Base-by-base conservation (phyloP, 2,329 filamentous ascomycete species). In the Colletotrichum viniferum region DNA sequence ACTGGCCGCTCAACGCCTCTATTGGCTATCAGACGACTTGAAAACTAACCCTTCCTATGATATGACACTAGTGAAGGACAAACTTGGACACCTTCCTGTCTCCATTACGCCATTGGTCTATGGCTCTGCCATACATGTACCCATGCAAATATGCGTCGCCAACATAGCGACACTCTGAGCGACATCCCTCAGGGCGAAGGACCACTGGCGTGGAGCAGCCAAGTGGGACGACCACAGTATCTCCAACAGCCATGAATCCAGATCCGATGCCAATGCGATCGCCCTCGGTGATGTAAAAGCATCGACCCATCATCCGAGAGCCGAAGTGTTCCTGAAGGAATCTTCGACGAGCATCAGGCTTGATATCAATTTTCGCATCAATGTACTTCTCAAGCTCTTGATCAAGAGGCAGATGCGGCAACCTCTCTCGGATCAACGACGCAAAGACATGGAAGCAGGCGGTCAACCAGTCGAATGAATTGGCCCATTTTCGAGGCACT, bases 31-130 rank as follows among this genome's bases (percentile, higher is more conserved):
- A 8, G 14, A n/a, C 7, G 7, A 7, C 5, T 34, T 26, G 8
- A 18, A 18, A 24, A 12, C 34, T 36, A 8, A 36, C 8, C 7
- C 34, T 36, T 36, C 34, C 7, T 18, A 24, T 18, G 13, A 26
- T 28, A 14, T 3, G 9, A 14, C 28, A 61, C 28, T 24, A 77
- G 24, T 72, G 64, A 18, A 77, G 62, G n/a, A 73, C 12, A 38
- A 73, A 77, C 34, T 69, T 76, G 14, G 63, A 88, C 72, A 87
- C 86, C 65, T 81, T 80, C 76, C 87, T 84, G 81, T 90, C 90
- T 71, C 87, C 85, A 74, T 87, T 72, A 21, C 64, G 77, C 73
- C 71, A 75, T 56, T 79, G 77, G 10, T 80, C 75, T 12, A 84
- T 61, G 7, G 83, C 83, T 67, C 77, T 72, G 1, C 83, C 82